Conservation (phyloP, 768 basidiomycete genomes). For the Suillus spraguei region DNA sequence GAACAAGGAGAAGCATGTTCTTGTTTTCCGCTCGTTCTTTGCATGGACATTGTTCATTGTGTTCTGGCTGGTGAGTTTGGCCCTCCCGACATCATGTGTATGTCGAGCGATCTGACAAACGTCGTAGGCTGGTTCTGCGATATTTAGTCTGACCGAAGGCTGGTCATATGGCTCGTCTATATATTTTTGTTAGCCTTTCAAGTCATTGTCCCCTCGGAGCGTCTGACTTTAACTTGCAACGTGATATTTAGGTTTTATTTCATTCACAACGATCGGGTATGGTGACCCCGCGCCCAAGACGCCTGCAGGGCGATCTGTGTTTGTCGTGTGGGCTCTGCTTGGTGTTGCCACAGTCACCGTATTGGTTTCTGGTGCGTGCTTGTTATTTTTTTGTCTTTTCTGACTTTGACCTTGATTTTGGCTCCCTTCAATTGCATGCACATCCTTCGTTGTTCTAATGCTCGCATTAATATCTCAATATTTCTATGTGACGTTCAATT, state of each 20-base stretch:
- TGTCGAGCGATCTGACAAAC: neutral
- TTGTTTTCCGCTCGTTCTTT: conserved; percentile 55
- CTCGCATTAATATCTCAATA: neutral
- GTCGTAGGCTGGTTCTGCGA: conserved; percentile 60
- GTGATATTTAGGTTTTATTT: conserved; percentile 55
- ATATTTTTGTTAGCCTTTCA: conserved; percentile 65
- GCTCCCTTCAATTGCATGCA: neutral
- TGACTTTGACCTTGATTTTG: neutral
- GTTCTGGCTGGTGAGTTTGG: conserved; percentile 72
- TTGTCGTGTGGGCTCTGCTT: conserved; percentile 77
- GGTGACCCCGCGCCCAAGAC: conserved; percentile 64
- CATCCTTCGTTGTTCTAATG: neutral
- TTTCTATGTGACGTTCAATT: neutral
- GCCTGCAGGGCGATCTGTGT: conserved; percentile 72
- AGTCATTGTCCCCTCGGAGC: neutral
- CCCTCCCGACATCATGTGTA: neutral
- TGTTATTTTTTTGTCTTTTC: neutral
- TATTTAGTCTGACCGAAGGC: conserved; percentile 69
- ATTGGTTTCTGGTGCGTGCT: conserved; percentile 60
- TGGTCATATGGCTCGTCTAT: conserved; percentile 67
- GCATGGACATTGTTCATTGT: conserved; percentile 63
- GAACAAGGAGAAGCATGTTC: conserved; percentile 55
- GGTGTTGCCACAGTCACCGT: conserved; percentile 80
- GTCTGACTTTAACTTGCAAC: neutral
- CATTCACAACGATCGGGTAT: conserved; percentile 78